These are phyloP conservation scores for Penium margaritaceum DNA, from an alignment of 139 green algal species.

Conservation along the genomic window DNA sequence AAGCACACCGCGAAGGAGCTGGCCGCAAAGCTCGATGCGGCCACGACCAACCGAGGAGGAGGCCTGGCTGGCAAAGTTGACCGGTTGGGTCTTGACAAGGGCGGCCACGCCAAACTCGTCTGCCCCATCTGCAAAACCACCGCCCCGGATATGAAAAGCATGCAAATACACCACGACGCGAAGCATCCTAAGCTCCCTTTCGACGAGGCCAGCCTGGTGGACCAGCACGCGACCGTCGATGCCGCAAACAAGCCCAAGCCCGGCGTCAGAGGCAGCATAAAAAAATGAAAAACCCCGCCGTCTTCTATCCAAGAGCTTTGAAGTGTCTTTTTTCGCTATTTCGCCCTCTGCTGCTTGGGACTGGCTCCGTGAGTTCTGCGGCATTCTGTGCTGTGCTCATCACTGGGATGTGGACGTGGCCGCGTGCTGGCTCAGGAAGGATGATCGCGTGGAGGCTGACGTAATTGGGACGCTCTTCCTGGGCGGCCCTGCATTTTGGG, in stretches of 20 bases:
- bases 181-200: constrained; percentile 73
- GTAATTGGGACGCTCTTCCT: too few relatives aligned
- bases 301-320: too few relatives aligned
- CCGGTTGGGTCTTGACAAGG: constrained; percentile 49
- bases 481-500: too few relatives aligned
- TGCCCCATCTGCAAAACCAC: constrained; percentile 52
- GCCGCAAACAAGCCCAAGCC: constrained; percentile 15
- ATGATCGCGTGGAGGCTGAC: too few relatives aligned
- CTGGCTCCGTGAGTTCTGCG: too few relatives aligned
- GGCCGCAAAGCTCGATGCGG: constrained; percentile 54
- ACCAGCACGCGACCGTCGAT: constrained; percentile 6
- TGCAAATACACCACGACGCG: constrained; percentile 68
- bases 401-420: too few relatives aligned
- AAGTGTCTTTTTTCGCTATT: too few relatives aligned
- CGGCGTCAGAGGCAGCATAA: constrained; percentile 25
- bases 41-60: constrained; percentile 58
- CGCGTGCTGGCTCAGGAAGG: too few relatives aligned
- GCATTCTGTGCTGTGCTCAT: too few relatives aligned
- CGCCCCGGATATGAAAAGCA: constrained; percentile 64
- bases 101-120: constrained; percentile 71
- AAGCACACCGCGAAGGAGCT: constrained; percentile 73
- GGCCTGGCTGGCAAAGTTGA: constrained; percentile 64
- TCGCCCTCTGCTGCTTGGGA: too few relatives aligned
- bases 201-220: constrained; percentile 53
- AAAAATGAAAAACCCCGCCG: constrained; percentile 35